Base-by-base conservation (phyloP, 1,284 basidiomycete species). In the Microbotryum saponariae region DNA sequence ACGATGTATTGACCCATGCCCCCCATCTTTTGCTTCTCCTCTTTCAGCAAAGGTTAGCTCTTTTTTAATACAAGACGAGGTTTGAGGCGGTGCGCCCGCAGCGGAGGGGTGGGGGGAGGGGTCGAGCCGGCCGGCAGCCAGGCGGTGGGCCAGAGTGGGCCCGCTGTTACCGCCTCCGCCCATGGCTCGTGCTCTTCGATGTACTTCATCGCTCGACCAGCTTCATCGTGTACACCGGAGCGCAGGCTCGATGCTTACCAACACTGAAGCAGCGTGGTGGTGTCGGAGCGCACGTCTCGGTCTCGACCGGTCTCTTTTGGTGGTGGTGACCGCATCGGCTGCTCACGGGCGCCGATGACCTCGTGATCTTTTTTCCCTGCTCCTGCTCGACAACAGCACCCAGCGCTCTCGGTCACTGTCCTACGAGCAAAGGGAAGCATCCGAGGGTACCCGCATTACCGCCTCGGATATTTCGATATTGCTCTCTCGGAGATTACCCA, bases 21-120 rank as follows among this genome's bases (percentile, higher is more conserved):
- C 9, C 33, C 42, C 12, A 42, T 42, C 37, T 42, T 18, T 48
- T 31, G 16, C 31, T n/a, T 42, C 16, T 44, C 27, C 51, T 10
- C 37, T 18, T 49, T 55, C 58, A 63, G 61, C 61, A 63, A 63
- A 55, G 61, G 61, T 63, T 16, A 31, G 54, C 47, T 46, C n/a
- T 27, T n/a, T 27, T 3, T 25, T 50, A 27, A 46, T 48, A 33
- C 21, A 12, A 42, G 37, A 10, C 37, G 14, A 42, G 14, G 12
- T 16, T 42, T 6, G 8, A 31, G 29, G 29, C 29, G 29, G 29
- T 37, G 33, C 33, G 33, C 6, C 5, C 21, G n/a, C 10, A 18
- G 48, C 48, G 25, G 25, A 21, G 27, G 48, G 48, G 48, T 29
- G 23, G 48, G 23, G 23, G 48, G 12, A n/a, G 12, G 12, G 20